Percentiles rank a stretch among this genome's conserved stretches.
Evolutionary conservation across 768 basidiomycete genomes (phyloP).

Genomic region (Kwoniella pini): DNA sequence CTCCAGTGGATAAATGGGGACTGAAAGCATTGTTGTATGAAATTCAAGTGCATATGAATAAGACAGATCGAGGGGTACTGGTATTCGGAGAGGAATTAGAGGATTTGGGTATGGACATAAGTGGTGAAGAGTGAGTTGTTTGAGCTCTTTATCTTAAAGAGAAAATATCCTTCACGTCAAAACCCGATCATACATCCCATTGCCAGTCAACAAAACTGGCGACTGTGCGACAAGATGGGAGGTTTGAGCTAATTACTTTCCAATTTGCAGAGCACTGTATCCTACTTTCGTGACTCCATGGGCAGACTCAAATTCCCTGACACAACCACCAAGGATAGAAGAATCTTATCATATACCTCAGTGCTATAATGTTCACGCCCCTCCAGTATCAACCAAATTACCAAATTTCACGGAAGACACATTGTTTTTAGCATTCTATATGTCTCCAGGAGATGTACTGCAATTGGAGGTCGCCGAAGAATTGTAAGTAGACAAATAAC

Average conservation of each 20-base stretch:
- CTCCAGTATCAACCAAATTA: slow-evolving; percentile 63
- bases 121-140: slow-evolving; percentile 72
- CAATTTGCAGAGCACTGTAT: slow-evolving; percentile 69
- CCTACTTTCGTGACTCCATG: slow-evolving; percentile 95
- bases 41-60: slow-evolving; percentile 67
- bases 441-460: slow-evolving; percentile 82
- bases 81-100: slow-evolving; percentile 88
- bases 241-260: too few species aligned
- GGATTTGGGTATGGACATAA: slow-evolving; percentile 88
- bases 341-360: slow-evolving; percentile 87
- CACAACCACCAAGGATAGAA: slow-evolving; percentile 61
- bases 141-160: too few species aligned
- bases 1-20: slow-evolving; percentile 94
- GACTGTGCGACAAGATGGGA: background rate
- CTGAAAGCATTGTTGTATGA: slow-evolving; percentile 72
- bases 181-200: too few species aligned
- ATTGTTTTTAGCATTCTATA: slow-evolving; percentile 97
- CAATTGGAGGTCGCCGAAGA: slow-evolving; percentile 90
- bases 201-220: background rate
- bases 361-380: slow-evolving; percentile 90
- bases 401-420: slow-evolving; percentile 85
- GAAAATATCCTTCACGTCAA: too few species aligned
- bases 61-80: slow-evolving; percentile 79
- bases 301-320: slow-evolving; percentile 72
- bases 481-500: slow-evolving; percentile 80